These are phyloP conservation scores for Coniella lustricola DNA, from an alignment of 2,329 filamentous ascomycete species.

Conservation along the genomic window DNA sequence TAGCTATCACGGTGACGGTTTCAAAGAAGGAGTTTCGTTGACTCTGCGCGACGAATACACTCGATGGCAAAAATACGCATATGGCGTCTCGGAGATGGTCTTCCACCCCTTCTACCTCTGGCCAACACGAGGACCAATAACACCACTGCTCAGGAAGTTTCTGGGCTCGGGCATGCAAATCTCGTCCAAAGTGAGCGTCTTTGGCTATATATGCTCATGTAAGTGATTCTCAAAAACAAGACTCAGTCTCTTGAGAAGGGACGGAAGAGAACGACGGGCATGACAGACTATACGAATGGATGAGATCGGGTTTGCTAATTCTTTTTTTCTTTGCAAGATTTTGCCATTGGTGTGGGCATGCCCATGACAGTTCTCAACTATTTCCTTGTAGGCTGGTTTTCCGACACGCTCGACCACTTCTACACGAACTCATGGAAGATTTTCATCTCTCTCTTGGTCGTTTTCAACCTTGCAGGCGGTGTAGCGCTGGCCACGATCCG, in stretches of 20 bases:
- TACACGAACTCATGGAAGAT: conserved; percentile 61
- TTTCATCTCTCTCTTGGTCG: conserved; percentile 53
- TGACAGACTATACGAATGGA: too few relatives aligned
- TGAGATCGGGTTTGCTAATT: conserved; percentile 4
- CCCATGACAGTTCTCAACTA: conserved; percentile 64
- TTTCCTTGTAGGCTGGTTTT: conserved; percentile 64
- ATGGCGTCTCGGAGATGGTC: conserved; percentile 63
- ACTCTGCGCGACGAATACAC: conserved; percentile 67
- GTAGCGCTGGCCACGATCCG: conserved; percentile 53
- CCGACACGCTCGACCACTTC: conserved; percentile 57
- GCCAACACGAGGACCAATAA: conserved; percentile 57
- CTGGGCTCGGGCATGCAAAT: conserved; percentile 54
- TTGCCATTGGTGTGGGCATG: conserved; percentile 62
- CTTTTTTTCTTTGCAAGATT: conserved; percentile 58
- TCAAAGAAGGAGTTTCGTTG: conserved; percentile 67
- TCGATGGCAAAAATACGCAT: conserved; percentile 63
- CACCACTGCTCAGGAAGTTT: conserved; percentile 56
- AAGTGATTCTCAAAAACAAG: not conserved
- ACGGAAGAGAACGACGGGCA: too few relatives aligned
- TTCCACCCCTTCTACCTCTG: conserved; percentile 60
- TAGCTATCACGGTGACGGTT: conserved; percentile 60
- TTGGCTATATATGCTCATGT: conserved; percentile 56
- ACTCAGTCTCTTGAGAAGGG: not conserved
- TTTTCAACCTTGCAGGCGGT: conserved; percentile 57
- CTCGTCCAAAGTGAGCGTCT: conserved; percentile 63